Percentiles rank a stretch among this genome's conserved stretches.
Evolutionary conservation across 106 monocot species (phyloP).

Genomic region (Gastrodia elata): DNA sequence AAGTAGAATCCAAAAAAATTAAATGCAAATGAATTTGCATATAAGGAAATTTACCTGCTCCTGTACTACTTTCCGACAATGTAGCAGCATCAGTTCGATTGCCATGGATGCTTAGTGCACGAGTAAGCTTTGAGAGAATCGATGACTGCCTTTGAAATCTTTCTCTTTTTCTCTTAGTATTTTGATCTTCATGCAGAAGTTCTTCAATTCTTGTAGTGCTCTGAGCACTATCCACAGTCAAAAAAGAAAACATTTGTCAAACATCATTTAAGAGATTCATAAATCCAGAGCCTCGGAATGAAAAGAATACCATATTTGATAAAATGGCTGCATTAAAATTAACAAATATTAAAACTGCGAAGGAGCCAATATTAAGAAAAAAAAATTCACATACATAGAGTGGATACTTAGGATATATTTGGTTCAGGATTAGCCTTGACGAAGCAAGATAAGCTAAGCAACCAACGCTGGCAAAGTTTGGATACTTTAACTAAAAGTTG

Average conservation of each 20-base stretch:
- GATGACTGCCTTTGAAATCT: conserved; percentile 73
- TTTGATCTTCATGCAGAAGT: conserved; percentile 80
- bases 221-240: conserved; percentile 37
- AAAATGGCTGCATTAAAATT: not conserved
- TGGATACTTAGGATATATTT: too few relatives aligned
- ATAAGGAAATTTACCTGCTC: conserved; percentile 26
- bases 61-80: conserved; percentile 43
- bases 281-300: not conserved
- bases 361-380: not conserved
- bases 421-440: too few relatives aligned
- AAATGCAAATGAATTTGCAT: not conserved
- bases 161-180: conserved; percentile 69
- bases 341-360: not conserved
- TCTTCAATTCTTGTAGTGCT: conserved; percentile 80
- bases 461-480: too few relatives aligned
- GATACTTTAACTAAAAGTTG: too few relatives aligned
- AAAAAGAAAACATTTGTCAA: not conserved
- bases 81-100: conserved; percentile 51
- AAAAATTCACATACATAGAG: not conserved
- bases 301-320: not conserved
- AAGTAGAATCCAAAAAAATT: not conserved
- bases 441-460: too few relatives aligned
- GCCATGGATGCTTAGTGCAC: conserved; percentile 77
- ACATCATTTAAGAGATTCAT: not conserved
- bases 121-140: conserved; percentile 85